phyloP scores from a whole-genome alignment of 768 basidiomycete genomes.

The Kwoniella dejecticola region DNA sequence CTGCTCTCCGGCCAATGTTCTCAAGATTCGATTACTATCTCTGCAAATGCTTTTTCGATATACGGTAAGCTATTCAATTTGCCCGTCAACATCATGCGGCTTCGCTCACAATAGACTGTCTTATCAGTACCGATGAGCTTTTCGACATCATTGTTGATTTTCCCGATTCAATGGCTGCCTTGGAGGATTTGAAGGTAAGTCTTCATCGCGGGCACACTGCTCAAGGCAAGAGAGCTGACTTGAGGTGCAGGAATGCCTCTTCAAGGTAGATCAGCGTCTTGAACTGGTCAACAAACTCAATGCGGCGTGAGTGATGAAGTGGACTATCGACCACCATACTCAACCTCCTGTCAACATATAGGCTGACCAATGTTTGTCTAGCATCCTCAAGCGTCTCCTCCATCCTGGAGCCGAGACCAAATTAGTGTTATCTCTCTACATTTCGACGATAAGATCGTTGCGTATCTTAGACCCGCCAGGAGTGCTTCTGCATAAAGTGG shows the following conservation, averaged over 20 bases:
- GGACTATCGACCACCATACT: neutral
- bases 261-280: slow-evolving; percentile 59
- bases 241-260: slow-evolving; percentile 51
- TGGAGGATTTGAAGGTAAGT: slow-evolving; percentile 79
- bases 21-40: slow-evolving; percentile 89
- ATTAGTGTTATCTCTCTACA: slow-evolving; percentile 84
- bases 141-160: slow-evolving; percentile 96
- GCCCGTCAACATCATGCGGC: too few relatives aligned
- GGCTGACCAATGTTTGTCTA: slow-evolving; percentile 48
- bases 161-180: slow-evolving; percentile 79
- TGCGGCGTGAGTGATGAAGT: slow-evolving; percentile 65
- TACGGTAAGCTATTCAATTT: slow-evolving; percentile 65
- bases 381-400: slow-evolving; percentile 81
- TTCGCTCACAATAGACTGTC: too few relatives aligned
- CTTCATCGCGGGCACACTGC: neutral
- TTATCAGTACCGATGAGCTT: slow-evolving; percentile 67
- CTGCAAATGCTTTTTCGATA: slow-evolving; percentile 83
- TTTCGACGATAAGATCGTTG: slow-evolving; percentile 86
- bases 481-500: slow-evolving; percentile 88
- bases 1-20: slow-evolving; percentile 66
- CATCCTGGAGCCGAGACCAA: slow-evolving; percentile 96
- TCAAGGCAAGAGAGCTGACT: neutral
- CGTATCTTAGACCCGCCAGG: slow-evolving; percentile 89
- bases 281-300: slow-evolving; percentile 75
- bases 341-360: slow-evolving; percentile 15